Evolutionary conservation across 2,329 filamentous ascomycete species (phyloP).

Genomic region (Colletotrichum orbiculare): DNA sequence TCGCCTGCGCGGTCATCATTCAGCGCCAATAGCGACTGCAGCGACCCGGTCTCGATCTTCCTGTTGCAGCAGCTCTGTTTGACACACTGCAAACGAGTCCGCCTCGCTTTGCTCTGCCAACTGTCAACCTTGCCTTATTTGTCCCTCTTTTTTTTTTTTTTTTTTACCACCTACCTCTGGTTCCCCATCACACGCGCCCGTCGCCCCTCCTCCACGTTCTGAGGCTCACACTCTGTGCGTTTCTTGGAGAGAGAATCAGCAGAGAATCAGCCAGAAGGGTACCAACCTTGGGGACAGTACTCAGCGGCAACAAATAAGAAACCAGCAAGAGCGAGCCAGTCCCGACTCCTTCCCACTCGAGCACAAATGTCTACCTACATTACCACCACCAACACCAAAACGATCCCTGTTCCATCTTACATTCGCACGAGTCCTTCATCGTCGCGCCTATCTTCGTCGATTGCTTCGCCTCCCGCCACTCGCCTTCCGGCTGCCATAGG

Average conservation of each 20-base stretch:
- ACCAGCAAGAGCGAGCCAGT: too few relatives aligned
- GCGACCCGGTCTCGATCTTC: slow-evolving; percentile 13
- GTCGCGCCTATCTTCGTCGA: slow-evolving; percentile 7
- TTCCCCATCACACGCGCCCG: not conserved
- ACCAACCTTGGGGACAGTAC: too few relatives aligned
- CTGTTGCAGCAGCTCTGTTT: slow-evolving; percentile 2
- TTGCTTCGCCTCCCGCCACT: slow-evolving; percentile 4
- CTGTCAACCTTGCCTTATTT: slow-evolving; percentile 10
- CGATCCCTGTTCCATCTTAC: slow-evolving; percentile 27
- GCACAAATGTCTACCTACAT: slow-evolving; percentile 11
- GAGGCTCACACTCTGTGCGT: too few relatives aligned
- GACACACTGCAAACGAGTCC: slow-evolving; percentile 4
- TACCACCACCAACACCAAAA: slow-evolving; percentile 22
- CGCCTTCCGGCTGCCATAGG: slow-evolving; percentile 26
- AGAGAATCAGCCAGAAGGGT: too few relatives aligned
- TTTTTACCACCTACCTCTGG: not conserved
- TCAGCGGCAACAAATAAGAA: too few relatives aligned
- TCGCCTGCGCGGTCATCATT: slow-evolving; percentile 3
- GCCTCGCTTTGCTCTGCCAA: slow-evolving; percentile 2
- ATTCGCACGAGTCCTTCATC: slow-evolving; percentile 18
- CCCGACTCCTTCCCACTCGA: too few relatives aligned
- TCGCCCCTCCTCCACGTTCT: not conserved
- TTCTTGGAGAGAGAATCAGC: too few relatives aligned
- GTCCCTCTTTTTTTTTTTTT: slow-evolving; percentile 1
- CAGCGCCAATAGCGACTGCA: slow-evolving; percentile 31